A percentile compares a stretch with the other conserved stretches of the same genome.
Conservation (phyloP, 179 eudicot genomes). For the Patellifolia procumbens region DNA sequence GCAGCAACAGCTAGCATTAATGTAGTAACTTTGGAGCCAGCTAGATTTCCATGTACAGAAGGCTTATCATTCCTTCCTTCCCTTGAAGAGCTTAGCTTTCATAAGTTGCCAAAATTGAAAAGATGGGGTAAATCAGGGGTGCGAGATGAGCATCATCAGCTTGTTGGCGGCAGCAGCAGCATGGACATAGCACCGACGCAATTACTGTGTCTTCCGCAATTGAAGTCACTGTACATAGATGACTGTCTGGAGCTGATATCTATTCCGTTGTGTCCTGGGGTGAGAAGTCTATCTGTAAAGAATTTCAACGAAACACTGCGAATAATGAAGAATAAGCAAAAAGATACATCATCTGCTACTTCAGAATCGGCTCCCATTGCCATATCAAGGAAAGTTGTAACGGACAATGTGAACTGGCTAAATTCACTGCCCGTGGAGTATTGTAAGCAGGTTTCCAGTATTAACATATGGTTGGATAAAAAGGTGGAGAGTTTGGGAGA, state of each 20-base stretch:
- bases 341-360: too few relatives aligned
- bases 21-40: too few relatives aligned
- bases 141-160: not conserved
- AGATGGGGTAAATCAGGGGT: slow-evolving; percentile 20
- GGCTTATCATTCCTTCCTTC: slow-evolving; percentile 13
- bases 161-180: not conserved
- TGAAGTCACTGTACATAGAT: slow-evolving; percentile 17
- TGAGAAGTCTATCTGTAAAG: slow-evolving; percentile 11
- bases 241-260: slow-evolving; percentile 17
- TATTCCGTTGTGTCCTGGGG: slow-evolving; percentile 23
- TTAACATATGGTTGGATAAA: slow-evolving; percentile 10
- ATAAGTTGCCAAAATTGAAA: slow-evolving; percentile 14
- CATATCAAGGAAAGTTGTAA: slow-evolving; percentile 9
- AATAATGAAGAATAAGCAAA: not conserved
- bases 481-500: slow-evolving; percentile 20
- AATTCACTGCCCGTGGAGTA: slow-evolving; percentile 20
- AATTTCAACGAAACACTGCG: slow-evolving; percentile 17
- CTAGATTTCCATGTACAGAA: not conserved
- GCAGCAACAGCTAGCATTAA: not conserved
- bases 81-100: slow-evolving; percentile 16
- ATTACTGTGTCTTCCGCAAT: too few relatives aligned
- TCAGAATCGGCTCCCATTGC: not conserved
- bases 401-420: slow-evolving; percentile 14
- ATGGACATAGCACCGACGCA: not conserved
- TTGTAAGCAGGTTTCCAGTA: slow-evolving; percentile 6